These are phyloP conservation scores for Capsicum pubescens DNA, from an alignment of 257 asterid species.

Conservation along the genomic window DNA sequence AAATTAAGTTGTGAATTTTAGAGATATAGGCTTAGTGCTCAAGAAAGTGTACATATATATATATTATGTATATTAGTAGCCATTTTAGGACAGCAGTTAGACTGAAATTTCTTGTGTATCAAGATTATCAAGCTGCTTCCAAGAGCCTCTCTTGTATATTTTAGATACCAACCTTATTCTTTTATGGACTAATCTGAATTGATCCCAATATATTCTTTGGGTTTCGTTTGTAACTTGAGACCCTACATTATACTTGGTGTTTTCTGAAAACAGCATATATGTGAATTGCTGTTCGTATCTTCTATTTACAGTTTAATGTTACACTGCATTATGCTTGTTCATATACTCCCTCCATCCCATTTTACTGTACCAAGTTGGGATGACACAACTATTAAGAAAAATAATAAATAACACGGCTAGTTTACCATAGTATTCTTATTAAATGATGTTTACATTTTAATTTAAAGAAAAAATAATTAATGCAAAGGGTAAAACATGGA, in stretches of 20 bases:
- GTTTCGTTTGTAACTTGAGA: not conserved
- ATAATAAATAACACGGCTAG: too few species aligned
- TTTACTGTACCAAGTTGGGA: too few species aligned
- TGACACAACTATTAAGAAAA: too few species aligned
- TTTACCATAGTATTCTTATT: too few species aligned
- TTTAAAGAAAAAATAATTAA: too few species aligned
- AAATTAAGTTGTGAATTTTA: not conserved
- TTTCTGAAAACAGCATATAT: not conserved
- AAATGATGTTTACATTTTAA: too few species aligned
- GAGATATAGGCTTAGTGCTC: not conserved
- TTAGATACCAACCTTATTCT: not conserved
- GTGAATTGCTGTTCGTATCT: conserved; percentile 17
- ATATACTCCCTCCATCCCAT: not conserved
- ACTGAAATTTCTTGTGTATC: not conserved
- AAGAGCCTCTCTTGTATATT: not conserved
- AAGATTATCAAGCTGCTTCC: not conserved
- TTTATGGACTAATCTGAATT: not conserved
- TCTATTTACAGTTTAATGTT: conserved; percentile 10
- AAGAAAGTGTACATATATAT: not conserved
- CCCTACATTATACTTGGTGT: not conserved
- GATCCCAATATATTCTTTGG: not conserved
- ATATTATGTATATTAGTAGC: not conserved
- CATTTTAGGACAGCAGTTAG: not conserved
- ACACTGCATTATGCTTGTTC: not conserved
- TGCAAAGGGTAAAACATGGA: too few species aligned